Evolutionary conservation across 208 protist species (phyloP), one percentile per base, ranked within the genome.

Genomic region (Leishmania turanica): DNA sequence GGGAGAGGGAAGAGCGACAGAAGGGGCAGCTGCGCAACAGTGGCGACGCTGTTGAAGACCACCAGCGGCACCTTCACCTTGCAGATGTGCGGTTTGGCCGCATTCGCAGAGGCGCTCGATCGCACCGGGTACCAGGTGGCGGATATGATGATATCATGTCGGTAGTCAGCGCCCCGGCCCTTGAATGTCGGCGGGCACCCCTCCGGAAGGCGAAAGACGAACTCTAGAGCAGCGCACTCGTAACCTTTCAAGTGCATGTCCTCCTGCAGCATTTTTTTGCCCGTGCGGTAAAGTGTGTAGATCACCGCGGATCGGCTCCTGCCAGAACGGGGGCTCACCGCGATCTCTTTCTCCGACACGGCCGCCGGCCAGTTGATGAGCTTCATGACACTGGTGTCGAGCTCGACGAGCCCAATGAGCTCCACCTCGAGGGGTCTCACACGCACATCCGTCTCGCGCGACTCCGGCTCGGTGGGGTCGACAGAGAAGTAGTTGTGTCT

Each of bases 201-300:
- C 17, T 92, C 90, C 0, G 90, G 92, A 8, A 96, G 79, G 27
- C 84, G 78, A 64, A 94, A 87, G n/a, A 72, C 47, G 62, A 86
- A 86, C 82, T 86, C 82, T 49, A 86, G 24, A 45, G 82, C 77
- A 0, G 56, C 65, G 45, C 78, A 87, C 65, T 91, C 79, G 49
- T 86, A 72, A 17, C 78, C 56, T 19, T 60, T 73, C 78, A 86
- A 65, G 31, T 56, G 53, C 31, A 80, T 45, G 2, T 79, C 77
- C 42, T 79, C 64, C 72, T 54, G 77, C 66, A 86, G 66, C 3
- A n/a, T 47, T 66, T 71, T 74, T 64, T 74, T 82, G 2, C 78
- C 78, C 5, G 78, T 82, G 54, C 65, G 60, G 66, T 86, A 86
- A 7, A 86, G 66, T 2, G 24, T 71, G 66, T 86, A 82, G 24